Base-by-base conservation (phyloP, 2,329 filamentous ascomycete species). In the Pseudocercospora fuligena region DNA sequence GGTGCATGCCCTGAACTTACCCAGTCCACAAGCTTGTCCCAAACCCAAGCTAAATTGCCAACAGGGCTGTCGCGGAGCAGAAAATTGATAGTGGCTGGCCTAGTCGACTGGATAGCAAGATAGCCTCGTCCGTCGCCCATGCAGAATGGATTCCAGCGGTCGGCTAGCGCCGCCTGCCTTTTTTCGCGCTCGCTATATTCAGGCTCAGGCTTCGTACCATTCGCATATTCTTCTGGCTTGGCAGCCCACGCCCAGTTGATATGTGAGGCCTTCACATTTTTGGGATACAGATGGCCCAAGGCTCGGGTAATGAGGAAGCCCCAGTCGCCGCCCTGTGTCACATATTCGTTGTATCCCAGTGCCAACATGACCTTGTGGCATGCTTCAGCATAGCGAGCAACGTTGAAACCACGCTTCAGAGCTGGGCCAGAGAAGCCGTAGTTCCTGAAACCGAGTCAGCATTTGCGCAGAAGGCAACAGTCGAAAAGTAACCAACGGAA, bases 21-120 rank as follows among this genome's bases (percentile, higher is more conserved):
- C 92, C 91, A 94, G 72, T 91, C 89, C 70, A 90, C 87, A 49
- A 94, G 80, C 76, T 94, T 94, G 78, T 94, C 92, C 71, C 91
- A 91, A 33, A 94, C 88, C 92, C 92, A 94, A 0, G 90, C 87
- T 0, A 94, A 81, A 4, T 92, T 79, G 2, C 56, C 59, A 0
- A 91, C 86, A 0, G 92, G 92, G 3, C 86, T 89, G 75, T 93
- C 90, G 0, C 86, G 83, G 3, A 94, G 82, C 0, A 83, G 87
- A 73, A 91, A 92, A 0, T 89, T 89, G 0, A 94, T 75, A 0
- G 92, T 94, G 59, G 92, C 87, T 0, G 92, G 92, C 64, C 89
- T 89, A 0, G 90, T 93, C 16, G 80, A 80, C 71, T 92, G 89
- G 66, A 86, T 78, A 1, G 82, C 67, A 69, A 85, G 82, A 76